Base-by-base conservation (phyloP, 208 protist species). In the Borovskyia barvae region DNA sequence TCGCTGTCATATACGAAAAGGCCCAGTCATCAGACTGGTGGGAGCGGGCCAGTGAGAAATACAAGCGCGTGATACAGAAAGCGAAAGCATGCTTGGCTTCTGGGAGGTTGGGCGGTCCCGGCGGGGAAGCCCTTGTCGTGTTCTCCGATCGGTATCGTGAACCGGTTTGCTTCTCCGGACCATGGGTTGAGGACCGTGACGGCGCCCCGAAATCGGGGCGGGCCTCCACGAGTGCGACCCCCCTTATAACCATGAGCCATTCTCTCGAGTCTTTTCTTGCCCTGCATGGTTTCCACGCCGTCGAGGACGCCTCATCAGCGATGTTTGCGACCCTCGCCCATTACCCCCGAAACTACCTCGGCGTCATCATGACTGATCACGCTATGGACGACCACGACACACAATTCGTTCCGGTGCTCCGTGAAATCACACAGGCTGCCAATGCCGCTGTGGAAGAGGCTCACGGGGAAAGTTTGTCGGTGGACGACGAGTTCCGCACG, bases 361-460 rank as follows among this genome's bases (percentile, higher is more conserved):
- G 80, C 17, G 60, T 93, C 15, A n/a, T 92, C 11, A 45, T 92
- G 20, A 80, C 76, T 1, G 56, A 80, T 49, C 83, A 74, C 17
- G 55, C 69, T 2, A 37, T 85, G 5, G 37, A 53, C 33, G 57
- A 64, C 47, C 48, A 22, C 1, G 85, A 93, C 64, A 60, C n/a
- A 32, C 74, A 74, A 8, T 80, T 78, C 41, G 15, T 95, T 35
- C 77, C 85, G 0, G 84, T 80, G 39, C 72, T 95, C 56, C 89
- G 85, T 14, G 73, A 82, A 5, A 77, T 93, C 7, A 73, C 78
- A 39, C 89, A 87, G 56, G 50, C 46, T 32, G 36, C 28, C 1
- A 87, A 79, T 49, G 75, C 67, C 43, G 50, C 51, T 3, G 32
- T 79, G 26, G 50, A 41, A 25, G 3, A 30, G n/a, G 30, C 45